phyloP scores from a whole-genome alignment of 768 basidiomycete species.

The Leccinum ochraceum region DNA sequence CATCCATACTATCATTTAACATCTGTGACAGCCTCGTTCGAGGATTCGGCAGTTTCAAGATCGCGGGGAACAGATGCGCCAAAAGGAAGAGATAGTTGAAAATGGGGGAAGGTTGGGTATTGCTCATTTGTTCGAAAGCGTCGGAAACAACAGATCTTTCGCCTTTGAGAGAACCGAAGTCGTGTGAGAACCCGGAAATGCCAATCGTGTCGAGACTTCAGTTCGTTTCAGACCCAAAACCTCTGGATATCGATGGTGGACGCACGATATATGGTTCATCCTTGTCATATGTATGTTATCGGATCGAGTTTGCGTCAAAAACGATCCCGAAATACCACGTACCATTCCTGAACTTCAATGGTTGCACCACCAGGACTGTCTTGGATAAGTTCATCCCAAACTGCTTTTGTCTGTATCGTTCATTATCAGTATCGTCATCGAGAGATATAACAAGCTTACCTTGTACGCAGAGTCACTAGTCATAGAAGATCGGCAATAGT shows the following conservation, averaged over 20 bases:
- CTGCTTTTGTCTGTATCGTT: conserved; percentile 26
- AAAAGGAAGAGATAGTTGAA: conserved; percentile 26
- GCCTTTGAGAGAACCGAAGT: conserved; percentile 45
- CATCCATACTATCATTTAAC: conserved; percentile 31
- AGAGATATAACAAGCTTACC: conserved; percentile 21
- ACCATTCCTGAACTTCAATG: conserved; percentile 53
- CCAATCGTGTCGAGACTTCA: conserved; percentile 44
- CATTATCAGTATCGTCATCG: not conserved
- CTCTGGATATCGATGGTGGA: not conserved
- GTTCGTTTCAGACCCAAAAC: not conserved
- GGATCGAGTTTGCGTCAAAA: not conserved
- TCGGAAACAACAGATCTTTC: conserved; percentile 16
- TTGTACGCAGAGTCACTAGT: conserved; percentile 37
- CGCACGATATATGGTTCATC: conserved; percentile 50
- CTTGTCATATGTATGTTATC: conserved; percentile 11
- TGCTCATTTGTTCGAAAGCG: conserved; percentile 27
- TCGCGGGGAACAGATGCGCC: conserved; percentile 31
- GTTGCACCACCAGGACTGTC: conserved; percentile 29
- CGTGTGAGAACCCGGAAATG: conserved; percentile 46
- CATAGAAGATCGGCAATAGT: conserved; percentile 37
- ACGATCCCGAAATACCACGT: not conserved
- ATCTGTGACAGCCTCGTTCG: conserved; percentile 27
- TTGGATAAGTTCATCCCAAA: conserved; percentile 33
- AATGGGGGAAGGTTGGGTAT: conserved; percentile 24
- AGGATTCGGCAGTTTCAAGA: conserved; percentile 35